A percentile compares a stretch with the other conserved stretches of the same genome.
phyloP scores from a whole-genome alignment of 2,329 filamentous ascomycete species.

The Aspergillus nomiae region DNA sequence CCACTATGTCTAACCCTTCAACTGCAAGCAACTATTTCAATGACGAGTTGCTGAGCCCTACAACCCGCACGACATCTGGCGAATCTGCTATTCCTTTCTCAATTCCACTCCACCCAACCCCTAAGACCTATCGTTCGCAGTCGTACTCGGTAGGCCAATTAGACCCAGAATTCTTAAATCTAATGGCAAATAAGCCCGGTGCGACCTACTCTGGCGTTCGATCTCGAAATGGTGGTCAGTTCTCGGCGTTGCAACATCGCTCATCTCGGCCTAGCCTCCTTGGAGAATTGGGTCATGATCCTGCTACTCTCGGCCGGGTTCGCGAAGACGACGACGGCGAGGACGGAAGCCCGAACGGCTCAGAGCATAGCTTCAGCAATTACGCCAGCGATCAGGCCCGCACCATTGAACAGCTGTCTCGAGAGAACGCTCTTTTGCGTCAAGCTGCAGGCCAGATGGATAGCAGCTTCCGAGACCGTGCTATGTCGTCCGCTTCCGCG shows the following conservation, averaged over 20 bases:
- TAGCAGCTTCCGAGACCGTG: slow-evolving; percentile 41
- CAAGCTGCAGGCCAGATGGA: slow-evolving; percentile 47
- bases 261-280: slow-evolving; percentile 64
- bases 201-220: slow-evolving; percentile 34
- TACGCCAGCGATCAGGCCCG: slow-evolving; percentile 45
- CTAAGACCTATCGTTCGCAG: slow-evolving; percentile 91
- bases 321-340: slow-evolving; percentile 54
- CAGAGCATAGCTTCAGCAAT: slow-evolving; percentile 40
- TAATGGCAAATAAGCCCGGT: slow-evolving; percentile 36
- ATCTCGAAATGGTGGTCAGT: slow-evolving; percentile 48
- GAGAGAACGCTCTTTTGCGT: slow-evolving; percentile 50
- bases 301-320: slow-evolving; percentile 48
- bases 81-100: slow-evolving; percentile 74
- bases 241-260: slow-evolving; percentile 74
- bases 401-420: slow-evolving; percentile 49
- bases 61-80: slow-evolving; percentile 45
- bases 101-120: slow-evolving; percentile 84
- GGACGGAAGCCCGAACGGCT: slow-evolving; percentile 40
- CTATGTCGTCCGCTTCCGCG: slow-evolving; percentile 43
- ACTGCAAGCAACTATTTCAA: slow-evolving; percentile 53
- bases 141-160: slow-evolving; percentile 94
- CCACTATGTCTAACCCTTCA: slow-evolving; percentile 63
- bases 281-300: slow-evolving; percentile 49
- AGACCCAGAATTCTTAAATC: slow-evolving; percentile 62
- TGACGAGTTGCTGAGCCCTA: slow-evolving; percentile 56